Evolutionary conservation across 768 basidiomycete genomes (phyloP), one percentile per base, ranked within the genome.

Genomic region (Thelephora ganbajun): DNA sequence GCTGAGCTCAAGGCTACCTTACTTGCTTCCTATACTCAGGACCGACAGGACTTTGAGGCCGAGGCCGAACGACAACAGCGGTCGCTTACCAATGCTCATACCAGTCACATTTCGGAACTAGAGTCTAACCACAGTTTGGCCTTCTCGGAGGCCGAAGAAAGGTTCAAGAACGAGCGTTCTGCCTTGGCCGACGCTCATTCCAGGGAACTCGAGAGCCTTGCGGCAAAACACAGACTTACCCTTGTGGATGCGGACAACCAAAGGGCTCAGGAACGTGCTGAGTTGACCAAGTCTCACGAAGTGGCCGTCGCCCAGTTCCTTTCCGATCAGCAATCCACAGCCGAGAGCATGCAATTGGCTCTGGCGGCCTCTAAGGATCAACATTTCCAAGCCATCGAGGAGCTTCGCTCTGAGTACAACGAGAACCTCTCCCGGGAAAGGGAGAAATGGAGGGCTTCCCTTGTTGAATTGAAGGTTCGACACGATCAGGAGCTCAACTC

Each of bases 401-500:
- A 64, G 36, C 51, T 60, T 35, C 61, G 61, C 33, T 53, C 52
- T 26, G 62, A 66, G 20, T 55, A 58, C 13, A 64, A 67, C 35
- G 56, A 53, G 26, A 53, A 59, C 16, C 54, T 80, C 11, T 52
- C 59, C 2, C 66, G 73, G 48, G 76, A 80, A 57, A 74, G 69
- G 33, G 63, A 67, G 33, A 69, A 63, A 34, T 65, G 78, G 33
- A 56, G 65, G 20, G 57, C 59, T 7, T 46, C 54, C 9, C 47
- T 57, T 16, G 68, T 71, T n/a, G 74, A 75, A 13, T 59, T 81
- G 18, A 66, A 73, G 49, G 58, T 55, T 23, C 66, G 69, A 41
- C 75, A 81, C 43, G 57, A 66, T 19, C 63, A 70, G 37, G 76
- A 78, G 46, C 65, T 69, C 48, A 63, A 64, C 36, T 45, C 59